Percentiles rank a stretch among this genome's conserved stretches.
phyloP scores from a whole-genome alignment of 23 red algal species.

The Chondrus crispus region DNA sequence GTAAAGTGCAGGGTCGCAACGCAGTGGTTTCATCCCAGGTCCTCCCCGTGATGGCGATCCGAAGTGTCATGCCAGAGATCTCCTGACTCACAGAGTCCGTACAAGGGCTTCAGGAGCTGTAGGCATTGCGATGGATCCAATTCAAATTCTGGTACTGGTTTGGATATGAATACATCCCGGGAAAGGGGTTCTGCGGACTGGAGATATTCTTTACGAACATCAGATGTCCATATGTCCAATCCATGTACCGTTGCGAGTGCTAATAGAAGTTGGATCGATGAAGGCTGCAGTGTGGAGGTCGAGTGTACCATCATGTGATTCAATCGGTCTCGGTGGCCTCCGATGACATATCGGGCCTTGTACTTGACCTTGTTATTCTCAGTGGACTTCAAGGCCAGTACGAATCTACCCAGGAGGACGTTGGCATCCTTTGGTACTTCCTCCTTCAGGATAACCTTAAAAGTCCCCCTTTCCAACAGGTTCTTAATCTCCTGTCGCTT shows the following conservation, averaged over 20 bases:
- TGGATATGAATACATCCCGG: background rate
- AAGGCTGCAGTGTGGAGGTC: background rate
- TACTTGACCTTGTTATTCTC: background rate
- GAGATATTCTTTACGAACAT: background rate
- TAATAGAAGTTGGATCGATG: background rate
- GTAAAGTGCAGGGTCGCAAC: background rate
- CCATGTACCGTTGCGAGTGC: background rate
- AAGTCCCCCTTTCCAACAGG: background rate
- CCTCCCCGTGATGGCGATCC: background rate
- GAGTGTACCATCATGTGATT: background rate
- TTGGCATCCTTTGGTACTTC: background rate
- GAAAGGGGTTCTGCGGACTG: background rate
- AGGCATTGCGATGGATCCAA: background rate
- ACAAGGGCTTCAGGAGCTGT: background rate
- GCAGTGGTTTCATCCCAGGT: background rate
- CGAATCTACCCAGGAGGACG: background rate
- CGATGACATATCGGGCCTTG: background rate
- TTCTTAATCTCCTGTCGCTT: background rate
- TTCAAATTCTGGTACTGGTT: background rate
- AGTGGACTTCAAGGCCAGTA: background rate
- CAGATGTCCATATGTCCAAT: conserved; percentile 10
- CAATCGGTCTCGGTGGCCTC: background rate
- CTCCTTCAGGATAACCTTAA: background rate
- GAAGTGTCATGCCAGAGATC: background rate
- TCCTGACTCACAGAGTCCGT: background rate